Percentiles rank a stretch among this genome's conserved stretches.
Conservation (phyloP, 2,329 filamentous ascomycete genomes). For the Penicillium italicum region DNA sequence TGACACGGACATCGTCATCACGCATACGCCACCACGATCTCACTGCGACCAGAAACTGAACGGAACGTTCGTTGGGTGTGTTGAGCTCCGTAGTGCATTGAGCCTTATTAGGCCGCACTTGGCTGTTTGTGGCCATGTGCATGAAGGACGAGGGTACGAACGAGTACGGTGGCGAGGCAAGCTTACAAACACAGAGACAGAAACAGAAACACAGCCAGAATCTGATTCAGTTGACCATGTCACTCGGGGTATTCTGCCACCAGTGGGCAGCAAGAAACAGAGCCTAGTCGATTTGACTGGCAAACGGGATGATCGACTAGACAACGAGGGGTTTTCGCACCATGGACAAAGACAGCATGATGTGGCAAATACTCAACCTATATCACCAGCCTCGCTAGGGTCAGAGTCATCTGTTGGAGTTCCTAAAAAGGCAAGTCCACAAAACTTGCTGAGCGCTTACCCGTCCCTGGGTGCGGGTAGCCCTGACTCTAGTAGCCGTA, state of each 20-base stretch:
- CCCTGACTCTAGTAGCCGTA: background rate
- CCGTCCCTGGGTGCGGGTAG: conserved; percentile 10
- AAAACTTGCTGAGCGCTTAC: background rate
- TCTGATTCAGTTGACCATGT: conserved; percentile 11
- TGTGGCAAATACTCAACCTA: background rate
- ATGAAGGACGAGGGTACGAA: conserved; percentile 54
- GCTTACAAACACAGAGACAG: background rate
- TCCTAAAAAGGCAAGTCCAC: conserved; percentile 2
- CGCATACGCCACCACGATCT: conserved; percentile 54
- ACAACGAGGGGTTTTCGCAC: conserved; percentile 26
- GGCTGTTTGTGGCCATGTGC: conserved; percentile 58
- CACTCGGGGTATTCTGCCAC: conserved; percentile 34
- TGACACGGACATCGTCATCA: conserved; percentile 54
- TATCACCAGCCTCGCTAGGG: conserved; percentile 1
- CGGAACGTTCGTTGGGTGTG: conserved; percentile 47
- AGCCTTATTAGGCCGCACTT: conserved; percentile 49
- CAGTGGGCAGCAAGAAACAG: conserved; percentile 51
- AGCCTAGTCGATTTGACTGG: conserved; percentile 53
- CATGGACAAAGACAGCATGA: background rate
- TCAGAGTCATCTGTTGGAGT: conserved; percentile 9
- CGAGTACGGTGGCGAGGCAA: conserved; percentile 46
- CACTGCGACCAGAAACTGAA: conserved; percentile 45
- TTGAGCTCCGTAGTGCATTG: conserved; percentile 45
- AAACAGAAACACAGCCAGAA: background rate
- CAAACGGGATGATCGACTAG: conserved; percentile 36